These are phyloP conservation scores for Carallia brachiata DNA, from an alignment of 345 rosid genomes.

Conservation along the genomic window DNA sequence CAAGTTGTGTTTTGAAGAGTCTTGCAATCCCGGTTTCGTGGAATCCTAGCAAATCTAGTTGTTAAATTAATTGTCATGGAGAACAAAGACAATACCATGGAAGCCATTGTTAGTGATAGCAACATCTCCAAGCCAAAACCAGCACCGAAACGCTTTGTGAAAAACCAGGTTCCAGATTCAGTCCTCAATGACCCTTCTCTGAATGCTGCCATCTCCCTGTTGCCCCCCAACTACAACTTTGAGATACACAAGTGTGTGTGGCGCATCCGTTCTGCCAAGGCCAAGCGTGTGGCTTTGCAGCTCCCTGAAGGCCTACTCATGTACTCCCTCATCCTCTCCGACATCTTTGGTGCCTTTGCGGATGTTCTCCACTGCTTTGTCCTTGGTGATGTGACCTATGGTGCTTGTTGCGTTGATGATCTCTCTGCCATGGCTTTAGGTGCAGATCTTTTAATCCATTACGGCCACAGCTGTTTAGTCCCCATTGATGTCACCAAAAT, in stretches of 20 bases:
- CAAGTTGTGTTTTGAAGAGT: no score
- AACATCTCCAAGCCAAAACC: conserved; percentile 33
- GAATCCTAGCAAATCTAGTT: no score
- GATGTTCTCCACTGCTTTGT: conserved; percentile 68
- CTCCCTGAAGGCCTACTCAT: conserved; percentile 89
- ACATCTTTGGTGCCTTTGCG: conserved; percentile 70
- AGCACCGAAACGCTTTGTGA: conserved; percentile 76
- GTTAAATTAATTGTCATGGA: not conserved
- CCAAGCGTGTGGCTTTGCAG: conserved; percentile 80
- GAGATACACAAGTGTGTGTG: conserved; percentile 87
- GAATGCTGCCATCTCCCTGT: conserved; percentile 71
- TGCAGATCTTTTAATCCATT: conserved; percentile 83
- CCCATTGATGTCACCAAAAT: conserved; percentile 73
- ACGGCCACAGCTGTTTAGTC: conserved; percentile 90
- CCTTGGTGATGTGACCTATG: conserved; percentile 88
- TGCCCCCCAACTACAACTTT: conserved; percentile 78
- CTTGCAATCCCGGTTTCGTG: no score
- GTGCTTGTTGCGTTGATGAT: conserved; percentile 94
- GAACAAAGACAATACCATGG: not conserved
- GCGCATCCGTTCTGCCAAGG: conserved; percentile 57
- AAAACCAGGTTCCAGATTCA: conserved; percentile 81
- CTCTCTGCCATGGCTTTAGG: conserved; percentile 67
- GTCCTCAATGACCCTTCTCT: conserved; percentile 70
- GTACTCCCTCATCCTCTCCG: conserved; percentile 84
- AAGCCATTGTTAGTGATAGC: not conserved